Conservation (phyloP, 2,329 filamentous ascomycete species). For the Fusarium caatingaense region DNA sequence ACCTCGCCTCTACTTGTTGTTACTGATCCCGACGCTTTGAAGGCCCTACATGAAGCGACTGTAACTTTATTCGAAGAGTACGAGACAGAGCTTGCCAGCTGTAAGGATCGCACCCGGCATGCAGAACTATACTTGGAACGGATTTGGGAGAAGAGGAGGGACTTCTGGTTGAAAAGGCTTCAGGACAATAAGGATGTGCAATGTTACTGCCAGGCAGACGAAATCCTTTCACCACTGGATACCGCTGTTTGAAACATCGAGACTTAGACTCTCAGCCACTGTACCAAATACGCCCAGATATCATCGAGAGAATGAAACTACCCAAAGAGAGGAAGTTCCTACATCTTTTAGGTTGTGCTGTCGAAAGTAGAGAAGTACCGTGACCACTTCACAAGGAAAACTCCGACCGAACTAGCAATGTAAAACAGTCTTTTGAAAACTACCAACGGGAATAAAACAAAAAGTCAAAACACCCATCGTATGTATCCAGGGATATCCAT, state of each 20-base stretch:
- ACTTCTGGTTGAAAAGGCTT: constrained; percentile 49
- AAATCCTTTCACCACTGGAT: not conserved
- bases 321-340: not conserved
- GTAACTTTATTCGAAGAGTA: constrained; percentile 50
- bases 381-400: not conserved
- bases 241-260: not conserved
- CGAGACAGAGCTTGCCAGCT: constrained; percentile 44
- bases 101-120: constrained; percentile 36
- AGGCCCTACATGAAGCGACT: constrained; percentile 43
- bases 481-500: constrained; percentile 14
- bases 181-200: constrained; percentile 4
- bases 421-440: constrained; percentile 6
- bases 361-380: not conserved
- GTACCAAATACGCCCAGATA: not conserved
- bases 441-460: not conserved
- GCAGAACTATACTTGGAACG: constrained; percentile 50
- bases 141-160: constrained; percentile 42
- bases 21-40: constrained; percentile 41
- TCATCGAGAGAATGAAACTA: not conserved
- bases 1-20: constrained; percentile 39
- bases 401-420: not conserved
- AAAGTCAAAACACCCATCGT: constrained; percentile 16
- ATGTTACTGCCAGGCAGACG: not conserved
- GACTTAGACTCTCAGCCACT: not conserved
- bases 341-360: not conserved